phyloP scores from a whole-genome alignment of 257 asterid genomes.

The Verbena officinalis region DNA sequence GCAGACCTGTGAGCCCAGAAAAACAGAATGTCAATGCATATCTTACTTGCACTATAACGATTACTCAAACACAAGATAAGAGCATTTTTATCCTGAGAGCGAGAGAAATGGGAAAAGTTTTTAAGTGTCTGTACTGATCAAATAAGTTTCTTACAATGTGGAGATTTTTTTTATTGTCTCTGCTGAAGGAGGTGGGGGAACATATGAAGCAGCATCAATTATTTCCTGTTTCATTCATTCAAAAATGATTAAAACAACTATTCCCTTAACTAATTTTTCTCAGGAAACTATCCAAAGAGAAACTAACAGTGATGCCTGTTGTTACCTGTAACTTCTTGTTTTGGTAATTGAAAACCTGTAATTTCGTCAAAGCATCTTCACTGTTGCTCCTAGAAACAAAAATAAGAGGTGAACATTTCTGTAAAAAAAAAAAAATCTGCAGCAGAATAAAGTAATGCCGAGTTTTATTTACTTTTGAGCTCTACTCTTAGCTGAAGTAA shows the following conservation, averaged over 20 bases:
- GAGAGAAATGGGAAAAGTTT: slow-evolving; percentile 2
- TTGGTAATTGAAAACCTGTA: slow-evolving; percentile 72
- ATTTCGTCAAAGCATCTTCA: slow-evolving; percentile 83
- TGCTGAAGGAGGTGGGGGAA: slow-evolving; percentile 88
- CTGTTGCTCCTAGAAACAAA: slow-evolving; percentile 62
- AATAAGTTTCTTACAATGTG: slow-evolving; percentile 63
- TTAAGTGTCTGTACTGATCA: neutral
- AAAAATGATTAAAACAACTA: slow-evolving; percentile 7
- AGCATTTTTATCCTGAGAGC: slow-evolving; percentile 22
- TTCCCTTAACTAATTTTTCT: slow-evolving; percentile 4
- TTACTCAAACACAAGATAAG: slow-evolving; percentile 37
- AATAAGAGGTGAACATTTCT: slow-evolving; percentile 23
- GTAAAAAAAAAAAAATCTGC: slow-evolving; percentile 17
- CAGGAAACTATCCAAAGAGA: slow-evolving; percentile 16
- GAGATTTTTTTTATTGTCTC: slow-evolving; percentile 69
- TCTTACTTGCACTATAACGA: slow-evolving; percentile 24
- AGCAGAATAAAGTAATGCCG: slow-evolving; percentile 15
- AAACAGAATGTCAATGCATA: slow-evolving; percentile 41
- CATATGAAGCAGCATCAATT: slow-evolving; percentile 92
- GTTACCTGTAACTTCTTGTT: slow-evolving; percentile 53
- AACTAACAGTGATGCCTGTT: neutral
- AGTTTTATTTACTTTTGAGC: slow-evolving; percentile 65
- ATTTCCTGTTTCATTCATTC: slow-evolving; percentile 63
- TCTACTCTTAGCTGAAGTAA: slow-evolving; percentile 86
- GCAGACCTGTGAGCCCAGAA: slow-evolving; percentile 58